Conservation (phyloP, 257 asterid species). For the Fraxinus anomala region DNA sequence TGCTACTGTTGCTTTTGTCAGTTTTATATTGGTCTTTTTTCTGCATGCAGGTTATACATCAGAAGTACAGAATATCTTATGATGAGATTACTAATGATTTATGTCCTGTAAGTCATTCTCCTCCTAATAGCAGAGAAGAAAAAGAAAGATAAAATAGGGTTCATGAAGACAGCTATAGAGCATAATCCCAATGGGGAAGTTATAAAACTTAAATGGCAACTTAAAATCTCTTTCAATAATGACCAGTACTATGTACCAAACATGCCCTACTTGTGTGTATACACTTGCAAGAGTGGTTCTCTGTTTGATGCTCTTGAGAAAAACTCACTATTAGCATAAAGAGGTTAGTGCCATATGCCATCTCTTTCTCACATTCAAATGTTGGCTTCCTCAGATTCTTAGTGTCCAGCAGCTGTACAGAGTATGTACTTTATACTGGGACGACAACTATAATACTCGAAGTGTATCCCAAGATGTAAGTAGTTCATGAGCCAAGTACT, state of each 20-base stretch:
- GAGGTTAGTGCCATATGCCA: background rate
- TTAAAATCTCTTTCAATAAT: background rate
- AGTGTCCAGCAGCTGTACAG: slow-evolving; percentile 98
- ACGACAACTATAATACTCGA: slow-evolving; percentile 90
- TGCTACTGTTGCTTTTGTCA: background rate
- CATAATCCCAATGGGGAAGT: background rate
- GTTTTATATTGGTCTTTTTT: slow-evolving; percentile 20
- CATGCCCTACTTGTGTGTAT: background rate
- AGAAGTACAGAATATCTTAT: slow-evolving; percentile 92
- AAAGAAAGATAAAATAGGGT: background rate
- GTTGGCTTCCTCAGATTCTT: slow-evolving; percentile 63
- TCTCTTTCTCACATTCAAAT: slow-evolving; percentile 27
- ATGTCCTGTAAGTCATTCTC: slow-evolving; percentile 81
- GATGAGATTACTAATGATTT: slow-evolving; percentile 94
- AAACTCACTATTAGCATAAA: background rate
- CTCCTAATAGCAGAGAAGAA: background rate
- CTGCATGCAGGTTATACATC: slow-evolving; percentile 84
- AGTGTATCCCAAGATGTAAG: slow-evolving; percentile 92
- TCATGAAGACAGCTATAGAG: background rate
- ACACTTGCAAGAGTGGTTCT: background rate
- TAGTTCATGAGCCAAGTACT: slow-evolving; percentile 7
- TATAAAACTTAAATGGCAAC: background rate
- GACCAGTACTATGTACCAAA: background rate
- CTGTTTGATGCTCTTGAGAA: background rate
- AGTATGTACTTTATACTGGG: slow-evolving; percentile 93